These are phyloP conservation scores for Zychaea mexicana DNA, from an alignment of 371 early-diverging fungal genomes.

Conservation along the genomic window DNA sequence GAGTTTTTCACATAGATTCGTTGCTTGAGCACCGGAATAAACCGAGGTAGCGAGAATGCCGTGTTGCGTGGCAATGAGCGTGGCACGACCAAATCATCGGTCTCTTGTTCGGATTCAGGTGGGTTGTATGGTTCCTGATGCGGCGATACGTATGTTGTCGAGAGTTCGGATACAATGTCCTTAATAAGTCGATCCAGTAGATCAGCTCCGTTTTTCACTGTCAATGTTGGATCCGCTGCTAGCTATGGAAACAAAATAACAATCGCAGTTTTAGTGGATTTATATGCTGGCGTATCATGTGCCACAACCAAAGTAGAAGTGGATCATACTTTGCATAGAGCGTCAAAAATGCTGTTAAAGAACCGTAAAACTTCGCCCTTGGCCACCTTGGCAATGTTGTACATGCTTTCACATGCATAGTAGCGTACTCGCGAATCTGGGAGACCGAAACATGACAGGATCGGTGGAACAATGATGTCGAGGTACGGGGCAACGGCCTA, in stretches of 20 bases:
- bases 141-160: slow-evolving; percentile 63
- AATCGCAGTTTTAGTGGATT: background rate
- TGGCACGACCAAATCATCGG: slow-evolving; percentile 16
- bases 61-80: slow-evolving; percentile 34
- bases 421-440: slow-evolving; percentile 90
- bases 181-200: slow-evolving; percentile 87
- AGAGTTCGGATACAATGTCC: slow-evolving; percentile 90
- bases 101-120: slow-evolving; percentile 21
- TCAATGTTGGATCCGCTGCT: slow-evolving; percentile 79
- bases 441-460: slow-evolving; percentile 83
- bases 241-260: slow-evolving; percentile 42
- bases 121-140: slow-evolving; percentile 34
- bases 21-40: slow-evolving; percentile 87
- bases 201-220: slow-evolving; percentile 89
- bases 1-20: slow-evolving; percentile 86
- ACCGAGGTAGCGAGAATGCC: slow-evolving; percentile 83
- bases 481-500: slow-evolving; percentile 70
- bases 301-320: background rate
- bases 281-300: no score
- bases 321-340: slow-evolving; percentile 82
- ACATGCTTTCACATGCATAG: slow-evolving; percentile 95
- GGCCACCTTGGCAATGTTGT: slow-evolving; percentile 94
- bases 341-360: slow-evolving; percentile 94
- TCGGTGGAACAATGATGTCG: slow-evolving; percentile 85
- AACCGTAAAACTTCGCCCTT: slow-evolving; percentile 78